A percentile compares a stretch with the other conserved stretches of the same genome.
These are phyloP conservation scores for Entomortierella lignicola DNA, from an alignment of 192 early-diverging fungal genomes.

Conservation along the genomic window DNA sequence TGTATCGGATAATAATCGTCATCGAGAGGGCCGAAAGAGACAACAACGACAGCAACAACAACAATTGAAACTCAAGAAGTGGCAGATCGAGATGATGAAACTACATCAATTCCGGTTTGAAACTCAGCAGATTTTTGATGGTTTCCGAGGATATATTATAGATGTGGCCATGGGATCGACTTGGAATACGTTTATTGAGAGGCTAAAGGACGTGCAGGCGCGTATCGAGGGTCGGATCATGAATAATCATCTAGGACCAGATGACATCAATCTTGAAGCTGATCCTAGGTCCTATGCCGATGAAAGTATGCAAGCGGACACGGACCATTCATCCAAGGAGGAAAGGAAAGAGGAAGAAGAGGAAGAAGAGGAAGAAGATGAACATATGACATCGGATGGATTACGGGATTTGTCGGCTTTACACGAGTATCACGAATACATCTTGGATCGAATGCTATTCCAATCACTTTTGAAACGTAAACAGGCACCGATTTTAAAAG, in stretches of 20 bases:
- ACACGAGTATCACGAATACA: slow-evolving; percentile 56
- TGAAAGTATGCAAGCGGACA: slow-evolving; percentile 10
- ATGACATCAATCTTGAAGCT: not conserved
- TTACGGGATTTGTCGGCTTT: slow-evolving; percentile 50
- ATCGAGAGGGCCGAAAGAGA: not conserved
- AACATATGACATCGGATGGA: slow-evolving; percentile 1
- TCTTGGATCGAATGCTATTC: slow-evolving; percentile 59
- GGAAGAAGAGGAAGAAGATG: not conserved
- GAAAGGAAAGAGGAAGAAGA: slow-evolving; percentile 8
- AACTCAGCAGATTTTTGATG: slow-evolving; percentile 60
- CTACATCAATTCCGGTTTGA: slow-evolving; percentile 60
- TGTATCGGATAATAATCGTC: not conserved
- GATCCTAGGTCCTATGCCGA: not conserved
- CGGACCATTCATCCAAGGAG: too few relatives aligned
- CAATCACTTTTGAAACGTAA: slow-evolving; percentile 60
- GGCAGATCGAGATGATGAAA: slow-evolving; percentile 18
- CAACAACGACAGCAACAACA: not conserved
- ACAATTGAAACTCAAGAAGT: not conserved
- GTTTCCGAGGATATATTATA: slow-evolving; percentile 57
- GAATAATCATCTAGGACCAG: not conserved
- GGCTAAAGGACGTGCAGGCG: slow-evolving; percentile 20
- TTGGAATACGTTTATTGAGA: slow-evolving; percentile 59
- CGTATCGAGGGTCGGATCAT: slow-evolving; percentile 35
- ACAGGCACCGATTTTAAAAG: slow-evolving; percentile 54
- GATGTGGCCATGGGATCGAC: slow-evolving; percentile 56